Percentiles rank a stretch among this genome's conserved stretches.
Evolutionary conservation across 2,329 filamentous ascomycete species (phyloP).

Genomic region (Hypomyces rosellus): DNA sequence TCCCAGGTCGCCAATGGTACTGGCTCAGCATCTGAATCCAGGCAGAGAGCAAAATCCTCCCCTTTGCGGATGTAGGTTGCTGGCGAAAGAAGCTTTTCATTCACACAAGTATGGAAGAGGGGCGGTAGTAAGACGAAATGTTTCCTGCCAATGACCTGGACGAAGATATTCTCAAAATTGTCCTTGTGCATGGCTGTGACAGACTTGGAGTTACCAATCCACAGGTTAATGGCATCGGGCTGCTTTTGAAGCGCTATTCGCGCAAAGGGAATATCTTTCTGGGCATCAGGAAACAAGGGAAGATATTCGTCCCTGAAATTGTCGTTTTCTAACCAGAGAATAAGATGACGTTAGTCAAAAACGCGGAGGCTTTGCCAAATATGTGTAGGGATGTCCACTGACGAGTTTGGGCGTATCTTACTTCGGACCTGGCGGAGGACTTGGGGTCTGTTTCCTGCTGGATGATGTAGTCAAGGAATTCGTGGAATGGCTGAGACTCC

Average conservation of each 20-base stretch:
- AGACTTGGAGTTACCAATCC: slow-evolving; percentile 69
- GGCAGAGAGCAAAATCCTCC: slow-evolving; percentile 22
- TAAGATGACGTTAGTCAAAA: neutral
- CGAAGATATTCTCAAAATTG: slow-evolving; percentile 81
- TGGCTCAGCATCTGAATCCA: slow-evolving; percentile 27
- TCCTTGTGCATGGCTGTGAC: slow-evolving; percentile 72
- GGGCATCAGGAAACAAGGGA: slow-evolving; percentile 56
- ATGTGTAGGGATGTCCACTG: slow-evolving; percentile 20
- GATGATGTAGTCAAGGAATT: slow-evolving; percentile 57
- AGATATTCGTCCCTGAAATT: slow-evolving; percentile 70
- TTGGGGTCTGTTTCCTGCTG: slow-evolving; percentile 43
- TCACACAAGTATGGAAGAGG: slow-evolving; percentile 60
- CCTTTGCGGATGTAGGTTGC: slow-evolving; percentile 50
- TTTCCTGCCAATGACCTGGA: slow-evolving; percentile 66
- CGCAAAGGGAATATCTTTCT: slow-evolving; percentile 61
- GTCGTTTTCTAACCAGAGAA: slow-evolving; percentile 57
- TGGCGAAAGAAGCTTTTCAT: slow-evolving; percentile 51
- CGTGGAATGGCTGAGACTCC: slow-evolving; percentile 53
- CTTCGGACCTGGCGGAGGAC: slow-evolving; percentile 34
- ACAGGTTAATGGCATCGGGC: slow-evolving; percentile 75
- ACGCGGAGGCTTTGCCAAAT: slow-evolving; percentile 5
- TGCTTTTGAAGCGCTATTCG: slow-evolving; percentile 58
- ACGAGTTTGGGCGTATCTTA: slow-evolving; percentile 73
- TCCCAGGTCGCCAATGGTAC: slow-evolving; percentile 72
- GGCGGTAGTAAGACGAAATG: slow-evolving; percentile 72